Conservation (phyloP, 1,284 basidiomycete species). For the Stereum hirsutum region DNA sequence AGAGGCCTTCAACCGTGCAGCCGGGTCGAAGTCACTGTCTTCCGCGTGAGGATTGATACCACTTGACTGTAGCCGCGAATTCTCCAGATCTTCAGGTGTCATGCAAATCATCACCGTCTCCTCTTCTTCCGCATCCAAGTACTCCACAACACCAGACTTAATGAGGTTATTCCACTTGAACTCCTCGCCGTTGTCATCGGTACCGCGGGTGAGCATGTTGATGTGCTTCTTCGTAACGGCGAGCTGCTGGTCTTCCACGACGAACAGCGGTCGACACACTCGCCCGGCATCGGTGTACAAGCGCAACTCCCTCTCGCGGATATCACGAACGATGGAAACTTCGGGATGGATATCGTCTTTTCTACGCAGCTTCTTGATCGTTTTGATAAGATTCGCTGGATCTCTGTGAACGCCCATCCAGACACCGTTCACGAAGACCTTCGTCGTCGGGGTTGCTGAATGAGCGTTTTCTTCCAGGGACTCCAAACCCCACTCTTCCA, state of each 20-base stretch:
- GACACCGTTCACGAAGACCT: slow-evolving; percentile 98
- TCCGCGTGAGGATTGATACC: slow-evolving; percentile 51
- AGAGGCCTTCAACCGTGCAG: slow-evolving; percentile 78
- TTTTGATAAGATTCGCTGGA: slow-evolving; percentile 86
- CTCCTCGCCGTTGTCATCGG: slow-evolving; percentile 41
- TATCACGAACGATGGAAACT: slow-evolving; percentile 95
- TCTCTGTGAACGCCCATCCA: slow-evolving; percentile 99
- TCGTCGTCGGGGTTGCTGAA: slow-evolving; percentile 79
- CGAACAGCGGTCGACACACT: slow-evolving; percentile 93
- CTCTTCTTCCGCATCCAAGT: slow-evolving; percentile 97
- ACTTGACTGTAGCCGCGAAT: slow-evolving; percentile 60
- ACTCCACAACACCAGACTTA: slow-evolving; percentile 85
- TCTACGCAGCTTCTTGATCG: slow-evolving; percentile 86
- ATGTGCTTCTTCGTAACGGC: slow-evolving; percentile 82
- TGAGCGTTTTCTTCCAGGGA: slow-evolving; percentile 86
- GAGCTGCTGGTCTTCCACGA: slow-evolving; percentile 89
- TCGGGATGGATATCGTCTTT: slow-evolving; percentile 96
- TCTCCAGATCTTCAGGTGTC: slow-evolving; percentile 93
- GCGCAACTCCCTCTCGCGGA: slow-evolving; percentile 90
- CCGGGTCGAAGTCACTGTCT: slow-evolving; percentile 75
- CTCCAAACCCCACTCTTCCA: slow-evolving; percentile 97
- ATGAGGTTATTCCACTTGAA: slow-evolving; percentile 86
- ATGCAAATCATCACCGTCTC: slow-evolving; percentile 99
- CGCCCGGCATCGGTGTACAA: slow-evolving; percentile 96
- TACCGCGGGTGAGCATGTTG: slow-evolving; percentile 54